Evolutionary conservation across 331 rosid species (phyloP), one percentile per base, ranked within the genome.

Genomic region (Acacia concinna): DNA sequence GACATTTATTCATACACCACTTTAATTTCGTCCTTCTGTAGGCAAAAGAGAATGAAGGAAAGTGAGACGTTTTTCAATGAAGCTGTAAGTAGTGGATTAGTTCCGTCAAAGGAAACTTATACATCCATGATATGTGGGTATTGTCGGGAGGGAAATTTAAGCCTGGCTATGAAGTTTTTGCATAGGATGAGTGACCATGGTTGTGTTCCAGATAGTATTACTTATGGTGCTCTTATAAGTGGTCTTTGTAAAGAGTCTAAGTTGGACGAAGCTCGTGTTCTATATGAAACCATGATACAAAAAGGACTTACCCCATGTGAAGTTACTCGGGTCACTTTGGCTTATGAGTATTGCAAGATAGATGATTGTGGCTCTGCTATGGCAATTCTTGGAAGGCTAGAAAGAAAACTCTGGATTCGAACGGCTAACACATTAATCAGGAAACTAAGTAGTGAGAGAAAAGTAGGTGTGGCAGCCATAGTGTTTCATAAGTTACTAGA

Each of bases 111-210:
- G 85, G 86, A 86, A 84, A 95, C 98, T 14, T 90, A 85, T 82
- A 95, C 93, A 4, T 89, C 99, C 25, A 95, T 93, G 96, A 90
- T 95, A 85, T 87, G 96, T 56, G 98, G 97, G 35, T 91, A 95
- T 56, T 90, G 94, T 76, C 83, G 90, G 51, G 91, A 87, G 49
- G 92, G 91, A 56, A 85, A 90, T 27, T 38, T 89, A 59, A 73
- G 49, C 59, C 63, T 79, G 84, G 99, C 99, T 14, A 32, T 88
- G 8, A 87, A 87, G 75, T 77, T 86, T 78, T 91, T 93, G 68
- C 89, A 56, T 20, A 83, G 84, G 85, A 93, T 93, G 97, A 84
- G 83, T 27, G 91, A 85, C 68, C 93, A 87, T 81, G 90, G 94
- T 44, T 90, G 97, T 82, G 68, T 68, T 25, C 93, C 97, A 0